A percentile compares a stretch with the other conserved stretches of the same genome.
Evolutionary conservation across 2,329 filamentous ascomycete species (phyloP).

Genomic region (Penicillium sp.): DNA sequence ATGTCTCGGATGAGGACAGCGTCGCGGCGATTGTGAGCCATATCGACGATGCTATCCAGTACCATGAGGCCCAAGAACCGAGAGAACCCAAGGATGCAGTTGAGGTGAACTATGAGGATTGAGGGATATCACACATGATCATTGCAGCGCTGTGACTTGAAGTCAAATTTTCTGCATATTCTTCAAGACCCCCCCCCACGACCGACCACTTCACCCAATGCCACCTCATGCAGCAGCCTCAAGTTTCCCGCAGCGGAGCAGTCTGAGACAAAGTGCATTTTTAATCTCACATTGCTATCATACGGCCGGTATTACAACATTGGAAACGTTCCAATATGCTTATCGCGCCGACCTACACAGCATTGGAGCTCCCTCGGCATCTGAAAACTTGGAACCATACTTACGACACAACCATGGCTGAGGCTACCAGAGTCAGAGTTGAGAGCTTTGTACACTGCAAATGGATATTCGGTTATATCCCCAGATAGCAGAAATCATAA

Average conservation of each 20-base stretch:
- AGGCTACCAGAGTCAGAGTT: neutral
- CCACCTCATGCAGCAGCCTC: neutral
- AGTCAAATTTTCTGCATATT: neutral
- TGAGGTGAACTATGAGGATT: constrained; percentile 52
- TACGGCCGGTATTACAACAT: neutral
- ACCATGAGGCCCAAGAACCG: constrained; percentile 88
- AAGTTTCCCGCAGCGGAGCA: neutral
- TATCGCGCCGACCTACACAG: neutral
- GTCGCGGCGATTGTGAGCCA: constrained; percentile 80
- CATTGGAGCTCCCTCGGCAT: neutral
- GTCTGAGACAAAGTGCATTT: neutral
- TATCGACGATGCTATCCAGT: constrained; percentile 92
- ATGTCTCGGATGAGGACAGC: constrained; percentile 89
- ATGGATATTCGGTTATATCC: constrained; percentile 1
- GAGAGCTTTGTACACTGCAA: neutral
- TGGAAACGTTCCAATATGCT: neutral
- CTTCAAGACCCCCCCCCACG: neutral
- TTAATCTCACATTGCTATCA: neutral
- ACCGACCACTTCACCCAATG: neutral
- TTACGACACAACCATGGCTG: neutral
- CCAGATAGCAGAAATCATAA: neutral
- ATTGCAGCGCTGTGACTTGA: neutral
- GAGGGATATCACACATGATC: constrained; percentile 14
- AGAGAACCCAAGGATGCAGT: constrained; percentile 71
- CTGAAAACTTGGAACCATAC: neutral